Evolutionary conservation across 1,284 basidiomycete species (phyloP), one percentile per base, ranked within the genome.

Genomic region (Anthracocystis panici-leucophaei): DNA sequence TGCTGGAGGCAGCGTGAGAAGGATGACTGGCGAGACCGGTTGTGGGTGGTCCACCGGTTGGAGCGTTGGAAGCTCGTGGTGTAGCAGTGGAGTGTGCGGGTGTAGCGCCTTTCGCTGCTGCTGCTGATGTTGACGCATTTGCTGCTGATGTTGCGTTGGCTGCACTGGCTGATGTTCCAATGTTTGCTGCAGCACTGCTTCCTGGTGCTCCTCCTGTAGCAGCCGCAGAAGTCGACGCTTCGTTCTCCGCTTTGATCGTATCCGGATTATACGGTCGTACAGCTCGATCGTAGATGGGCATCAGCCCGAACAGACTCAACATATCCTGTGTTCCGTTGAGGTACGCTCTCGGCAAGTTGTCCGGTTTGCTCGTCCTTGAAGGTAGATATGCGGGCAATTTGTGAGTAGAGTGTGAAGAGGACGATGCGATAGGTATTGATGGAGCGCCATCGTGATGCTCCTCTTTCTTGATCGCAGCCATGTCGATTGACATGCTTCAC

Each of bases 301-400:
- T 75, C 35, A 81, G 67, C 0, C 64, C 73, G 31, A 81, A 81
- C 9, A 79, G 57, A 10, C 52, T 44, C 9, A 81, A 54, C 73
- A 79, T 76, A 33, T 81, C 79, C 46, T 81, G 77, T 3, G 79
- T 79, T 9, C 77, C 79, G 40, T 81, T 78, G 25, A 81, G 65
- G 29, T 79, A 65, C 0, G 69, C 69, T 2, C 54, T 33, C 4
- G 75, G 69, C 35, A 73, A 31, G 3, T 66, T 40, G 18, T 59
- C 57, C 1, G 75, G 75, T 21, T 67, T 67, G 50, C 49, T 59
- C 18, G 70, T 77, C 33, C 42, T 61, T 12, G 65, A 65, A 21
- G 69, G 65, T 16, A 77, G 46, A 52, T 72, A 76, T 3, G 69
- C n/a, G 0, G 74, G 74, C 21, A 60, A 27, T 16, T 40, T 54